These are phyloP conservation scores for Paecilomyces niveus DNA, from an alignment of 2,329 filamentous ascomycete species.

Conservation along the genomic window DNA sequence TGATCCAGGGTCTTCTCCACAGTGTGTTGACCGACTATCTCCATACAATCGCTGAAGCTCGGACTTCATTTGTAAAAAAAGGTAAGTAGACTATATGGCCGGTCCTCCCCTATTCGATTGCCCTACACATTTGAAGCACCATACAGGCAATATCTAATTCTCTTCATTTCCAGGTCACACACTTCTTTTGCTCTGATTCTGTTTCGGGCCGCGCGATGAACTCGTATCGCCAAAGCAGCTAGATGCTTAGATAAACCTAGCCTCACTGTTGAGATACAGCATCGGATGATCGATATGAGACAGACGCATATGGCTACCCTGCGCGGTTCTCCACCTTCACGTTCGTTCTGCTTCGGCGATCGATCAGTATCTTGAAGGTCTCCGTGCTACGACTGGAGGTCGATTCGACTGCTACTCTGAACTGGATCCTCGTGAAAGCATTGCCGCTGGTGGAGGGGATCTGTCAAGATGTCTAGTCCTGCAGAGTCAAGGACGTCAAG, in stretches of 20 bases:
- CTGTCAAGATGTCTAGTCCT: slow-evolving; percentile 24
- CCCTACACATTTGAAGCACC: not conserved
- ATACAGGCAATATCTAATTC: not conserved
- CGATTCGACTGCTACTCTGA: not conserved
- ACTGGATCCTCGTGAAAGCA: not conserved
- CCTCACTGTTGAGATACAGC: not conserved
- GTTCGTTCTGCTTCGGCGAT: not conserved
- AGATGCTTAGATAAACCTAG: not conserved
- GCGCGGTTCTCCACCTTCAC: not conserved
- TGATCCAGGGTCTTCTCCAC: not conserved
- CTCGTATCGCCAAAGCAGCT: not conserved
- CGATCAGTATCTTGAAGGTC: not conserved
- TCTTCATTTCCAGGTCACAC: not conserved
- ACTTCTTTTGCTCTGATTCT: not conserved
- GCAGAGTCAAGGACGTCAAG: slow-evolving; percentile 31
- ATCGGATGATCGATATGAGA: not conserved
- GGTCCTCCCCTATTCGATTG: not conserved
- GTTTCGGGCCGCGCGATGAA: not conserved
- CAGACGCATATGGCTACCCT: not conserved
- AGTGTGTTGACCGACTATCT: not conserved
- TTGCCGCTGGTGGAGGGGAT: not conserved
- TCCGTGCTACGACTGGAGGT: too few species aligned
- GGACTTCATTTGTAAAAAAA: not conserved
- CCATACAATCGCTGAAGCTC: not conserved
- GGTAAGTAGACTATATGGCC: not conserved